These are phyloP conservation scores for Suhomyces terraborum DNA, from an alignment of 1,139 yeast species.

Conservation along the genomic window DNA sequence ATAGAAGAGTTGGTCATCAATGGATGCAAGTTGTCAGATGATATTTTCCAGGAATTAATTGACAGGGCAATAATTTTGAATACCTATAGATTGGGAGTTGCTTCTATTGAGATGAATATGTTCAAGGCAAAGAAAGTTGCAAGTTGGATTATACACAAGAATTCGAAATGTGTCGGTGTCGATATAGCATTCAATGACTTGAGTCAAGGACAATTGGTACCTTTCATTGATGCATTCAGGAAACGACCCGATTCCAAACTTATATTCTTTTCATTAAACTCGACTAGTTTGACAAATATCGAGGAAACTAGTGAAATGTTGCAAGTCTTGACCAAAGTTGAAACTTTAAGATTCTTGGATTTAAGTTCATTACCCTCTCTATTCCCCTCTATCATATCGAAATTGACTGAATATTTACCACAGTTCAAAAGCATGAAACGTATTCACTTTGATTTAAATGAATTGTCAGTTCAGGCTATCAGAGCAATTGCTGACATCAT, in stretches of 20 bases:
- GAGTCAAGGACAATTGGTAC: slow-evolving; percentile 52
- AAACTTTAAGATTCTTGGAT: slow-evolving; percentile 71
- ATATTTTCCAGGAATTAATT: slow-evolving; percentile 52
- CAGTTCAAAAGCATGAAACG: slow-evolving; percentile 64
- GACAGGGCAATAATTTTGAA: slow-evolving; percentile 51
- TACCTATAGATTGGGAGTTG: slow-evolving; percentile 77
- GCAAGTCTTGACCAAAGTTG: slow-evolving; percentile 51
- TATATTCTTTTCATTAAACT: slow-evolving; percentile 68
- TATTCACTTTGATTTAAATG: slow-evolving; percentile 76
- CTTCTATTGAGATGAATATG: slow-evolving; percentile 63
- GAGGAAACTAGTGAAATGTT: slow-evolving; percentile 58
- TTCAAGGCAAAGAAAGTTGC: slow-evolving; percentile 59
- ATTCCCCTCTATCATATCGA: slow-evolving; percentile 70
- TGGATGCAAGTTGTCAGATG: slow-evolving; percentile 68
- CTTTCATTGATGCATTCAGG: slow-evolving; percentile 49
- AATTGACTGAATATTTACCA: slow-evolving; percentile 65
- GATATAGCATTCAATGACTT: slow-evolving; percentile 85
- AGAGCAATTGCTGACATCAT: slow-evolving; percentile 70
- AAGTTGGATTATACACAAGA: slow-evolving; percentile 59
- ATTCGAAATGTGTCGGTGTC: slow-evolving; percentile 69
- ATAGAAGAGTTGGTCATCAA: slow-evolving; percentile 81
- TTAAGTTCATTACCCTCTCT: slow-evolving; percentile 70
- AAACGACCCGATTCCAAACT: slow-evolving; percentile 37
- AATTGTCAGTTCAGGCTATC: slow-evolving; percentile 61
- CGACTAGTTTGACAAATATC: slow-evolving; percentile 58